Base-by-base conservation (phyloP, 2,329 filamentous ascomycete species). In the Aspergillus terreus region DNA sequence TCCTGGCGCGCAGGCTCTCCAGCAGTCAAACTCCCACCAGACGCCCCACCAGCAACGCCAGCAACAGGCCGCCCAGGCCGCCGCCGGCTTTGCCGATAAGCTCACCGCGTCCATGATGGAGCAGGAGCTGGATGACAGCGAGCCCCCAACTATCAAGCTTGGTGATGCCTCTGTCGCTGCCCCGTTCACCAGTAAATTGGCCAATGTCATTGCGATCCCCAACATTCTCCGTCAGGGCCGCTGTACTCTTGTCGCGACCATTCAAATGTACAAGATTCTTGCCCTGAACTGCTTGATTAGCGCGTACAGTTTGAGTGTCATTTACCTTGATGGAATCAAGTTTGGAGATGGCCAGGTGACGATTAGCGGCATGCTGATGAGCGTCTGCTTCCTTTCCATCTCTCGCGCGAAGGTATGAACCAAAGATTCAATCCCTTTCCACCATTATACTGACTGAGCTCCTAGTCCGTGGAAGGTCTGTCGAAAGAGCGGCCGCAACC, bases 201-300 rank as follows among this genome's bases (percentile, higher is more conserved):
- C 92, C 61, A 96, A 99, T 65, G 94, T 99, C 53, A 84, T 99
- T 63, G 94, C 94, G 35, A 91, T 99, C 52, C 92, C 94, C 47
- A 99, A 99, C 76, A 99, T 99, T 64, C 94, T 99, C 65, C 89
- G 94, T 52, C 94, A 99, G 76, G 94, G 94, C 52, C 88, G 94
- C 56, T 99, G 94, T 78, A 99, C 94, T 6, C 84, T 99, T 17
- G 94, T 99, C 49, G 94, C 94, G 30, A 99, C 94, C 0, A 97
- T 99, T 59, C 94, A 99, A 78, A 99, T 99, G 92, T 99, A 99
- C 84, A 99, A 96, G 82, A 99, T 99, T 63, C 83, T 99, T 47
- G 94, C 94, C 6, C 78, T 99, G 53, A 99, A 99, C 79, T 99
- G 94, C 70, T 79, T 99, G 62, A 99, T 99, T 69, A 96, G 90